These are phyloP conservation scores for Thermoascus crustaceus DNA, from an alignment of 2,329 filamentous ascomycete species.

Conservation along the genomic window DNA sequence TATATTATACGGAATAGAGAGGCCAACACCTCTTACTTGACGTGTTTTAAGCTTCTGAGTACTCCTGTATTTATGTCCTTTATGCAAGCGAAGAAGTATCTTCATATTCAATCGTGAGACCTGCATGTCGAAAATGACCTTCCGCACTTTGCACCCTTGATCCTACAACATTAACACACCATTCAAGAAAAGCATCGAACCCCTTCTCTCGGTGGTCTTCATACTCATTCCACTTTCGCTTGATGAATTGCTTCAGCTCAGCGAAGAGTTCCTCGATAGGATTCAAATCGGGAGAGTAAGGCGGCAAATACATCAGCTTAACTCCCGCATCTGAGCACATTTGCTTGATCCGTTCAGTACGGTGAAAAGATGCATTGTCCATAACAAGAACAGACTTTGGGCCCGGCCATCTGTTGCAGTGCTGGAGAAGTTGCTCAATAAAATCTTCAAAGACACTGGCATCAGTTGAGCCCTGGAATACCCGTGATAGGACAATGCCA, in stretches of 20 bases:
- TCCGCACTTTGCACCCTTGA: constrained; percentile 14
- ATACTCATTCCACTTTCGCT: constrained; percentile 16
- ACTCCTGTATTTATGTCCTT: too few species aligned
- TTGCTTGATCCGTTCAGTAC: constrained; percentile 15
- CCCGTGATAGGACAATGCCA: too few species aligned
- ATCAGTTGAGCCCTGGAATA: too few species aligned
- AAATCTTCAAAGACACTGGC: too few species aligned
- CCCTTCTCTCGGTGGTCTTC: constrained; percentile 10
- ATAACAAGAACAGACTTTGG: constrained; percentile 21
- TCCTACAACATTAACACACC: constrained; percentile 20
- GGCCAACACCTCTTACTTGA: too few species aligned
- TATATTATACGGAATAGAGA: too few species aligned
- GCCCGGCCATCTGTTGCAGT: constrained; percentile 16
- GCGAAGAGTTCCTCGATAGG: constrained; percentile 27
- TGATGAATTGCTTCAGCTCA: constrained; percentile 26
- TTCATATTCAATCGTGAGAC: too few species aligned
- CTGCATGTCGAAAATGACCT: constrained; percentile 22
- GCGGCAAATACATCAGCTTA: constrained; percentile 21
- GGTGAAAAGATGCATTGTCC: too few species aligned
- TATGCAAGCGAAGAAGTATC: too few species aligned
- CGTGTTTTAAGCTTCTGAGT: too few species aligned
- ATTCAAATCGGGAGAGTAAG: constrained; percentile 27
- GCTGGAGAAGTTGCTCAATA: constrained; percentile 17
- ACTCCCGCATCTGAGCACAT: constrained; percentile 21
- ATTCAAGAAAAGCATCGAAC: constrained; percentile 18